Conservation (phyloP, 2,329 filamentous ascomycete genomes). For the Trichoderma koningii region DNA sequence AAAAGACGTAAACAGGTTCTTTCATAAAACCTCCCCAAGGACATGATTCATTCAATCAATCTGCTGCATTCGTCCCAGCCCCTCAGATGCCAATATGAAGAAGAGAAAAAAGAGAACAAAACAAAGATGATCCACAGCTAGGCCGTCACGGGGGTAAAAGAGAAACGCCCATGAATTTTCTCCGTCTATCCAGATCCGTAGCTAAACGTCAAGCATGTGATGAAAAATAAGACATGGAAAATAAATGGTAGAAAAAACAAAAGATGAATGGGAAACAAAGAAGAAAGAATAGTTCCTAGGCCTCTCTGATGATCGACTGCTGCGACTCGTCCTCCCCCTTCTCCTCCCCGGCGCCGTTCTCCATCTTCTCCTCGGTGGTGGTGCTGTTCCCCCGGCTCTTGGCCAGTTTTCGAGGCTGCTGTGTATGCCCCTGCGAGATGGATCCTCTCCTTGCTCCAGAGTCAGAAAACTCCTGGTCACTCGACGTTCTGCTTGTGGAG, state of each 20-base stretch:
- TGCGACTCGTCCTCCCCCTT: too few species aligned
- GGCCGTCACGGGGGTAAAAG: background rate
- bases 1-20: background rate
- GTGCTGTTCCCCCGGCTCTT: slow-evolving; percentile 47
- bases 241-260: background rate
- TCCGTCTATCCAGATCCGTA: slow-evolving; percentile 18
- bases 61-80: background rate
- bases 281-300: background rate
- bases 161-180: slow-evolving; percentile 9
- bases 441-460: slow-evolving; percentile 34
- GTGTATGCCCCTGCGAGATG: slow-evolving; percentile 37
- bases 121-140: slow-evolving; percentile 3
- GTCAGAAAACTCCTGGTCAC: slow-evolving; percentile 40
- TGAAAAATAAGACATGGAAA: slow-evolving; percentile 2
- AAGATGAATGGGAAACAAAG: background rate
- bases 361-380: slow-evolving; percentile 35
- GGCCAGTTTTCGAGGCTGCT: slow-evolving; percentile 46
- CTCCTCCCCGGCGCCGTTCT: slow-evolving; percentile 24
- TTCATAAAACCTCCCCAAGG: background rate
- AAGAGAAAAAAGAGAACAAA: background rate
- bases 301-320: background rate
- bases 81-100: background rate
- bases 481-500: slow-evolving; percentile 38
- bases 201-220: slow-evolving; percentile 2
- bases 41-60: background rate